Conservation (phyloP, 768 basidiomycete species). For the Boletus sp. region DNA sequence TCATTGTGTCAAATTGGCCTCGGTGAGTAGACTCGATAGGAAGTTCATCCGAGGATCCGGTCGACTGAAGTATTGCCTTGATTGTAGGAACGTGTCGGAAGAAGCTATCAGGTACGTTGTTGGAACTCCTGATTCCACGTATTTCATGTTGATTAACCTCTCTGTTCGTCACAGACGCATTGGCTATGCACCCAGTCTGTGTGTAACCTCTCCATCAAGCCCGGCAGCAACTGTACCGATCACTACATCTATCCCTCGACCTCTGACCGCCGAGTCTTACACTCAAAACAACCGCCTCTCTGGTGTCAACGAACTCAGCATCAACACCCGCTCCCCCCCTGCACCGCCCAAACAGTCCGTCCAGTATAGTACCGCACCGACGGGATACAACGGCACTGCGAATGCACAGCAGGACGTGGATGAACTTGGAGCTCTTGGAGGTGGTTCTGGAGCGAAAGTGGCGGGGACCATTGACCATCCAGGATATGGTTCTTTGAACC, state of each 20-base stretch:
- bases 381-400: constrained; percentile 18
- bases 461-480: constrained; percentile 29
- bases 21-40: constrained; percentile 44
- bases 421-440: constrained; percentile 22
- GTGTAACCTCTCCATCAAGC: constrained; percentile 26
- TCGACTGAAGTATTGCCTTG: not conserved
- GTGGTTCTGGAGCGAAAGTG: constrained; percentile 5
- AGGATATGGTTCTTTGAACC: constrained; percentile 21
- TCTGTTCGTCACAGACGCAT: constrained; percentile 40
- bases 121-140: not conserved
- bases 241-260: constrained; percentile 21
- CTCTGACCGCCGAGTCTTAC: constrained; percentile 22
- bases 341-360: constrained; percentile 18
- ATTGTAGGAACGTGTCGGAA: constrained; percentile 60
- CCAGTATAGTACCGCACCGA: constrained; percentile 32
- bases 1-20: constrained; percentile 85
- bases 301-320: constrained; percentile 5
- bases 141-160: not conserved
- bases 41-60: not conserved
- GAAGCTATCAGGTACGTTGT: constrained; percentile 57
- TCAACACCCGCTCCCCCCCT: constrained; percentile 5
- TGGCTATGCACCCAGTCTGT: constrained; percentile 44
- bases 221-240: constrained; percentile 32
- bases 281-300: constrained; percentile 13
- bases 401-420: constrained; percentile 12